Evolutionary conservation across 108 stramenopile species (phyloP), one percentile per base, ranked within the genome.

Genomic region (Cyclotella choctawhatcheeana): DNA sequence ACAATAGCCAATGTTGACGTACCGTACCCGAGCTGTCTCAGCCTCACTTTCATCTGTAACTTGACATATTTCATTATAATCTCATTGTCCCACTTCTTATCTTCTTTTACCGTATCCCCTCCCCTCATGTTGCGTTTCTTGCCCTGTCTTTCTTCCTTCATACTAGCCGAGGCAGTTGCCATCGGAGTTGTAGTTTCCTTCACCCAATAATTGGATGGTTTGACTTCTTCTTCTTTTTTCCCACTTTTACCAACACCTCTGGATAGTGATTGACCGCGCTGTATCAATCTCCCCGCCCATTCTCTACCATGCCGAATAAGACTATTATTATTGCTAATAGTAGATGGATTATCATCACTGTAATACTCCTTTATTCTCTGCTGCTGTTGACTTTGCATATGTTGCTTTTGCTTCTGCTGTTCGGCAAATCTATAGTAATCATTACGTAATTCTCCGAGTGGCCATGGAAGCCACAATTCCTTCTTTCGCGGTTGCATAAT

Each of bases 401-500:
- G 40, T 27, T 62, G 58, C 50, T 29, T 10, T 32, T 64, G 40
- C 0, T 22, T 24, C 2, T 63, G 61, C 50, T 54, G 65, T 47
- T 73, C 58, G 0, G 68, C 80, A 60, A 74, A 81, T 21, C 67
- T 64, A 29, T 69, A 34, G 63, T 48, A 81, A 74, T 81, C 80
- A 66, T 64, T 74, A 20, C 69, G 52, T 44, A 81, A 58, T 44
- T 67, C 68, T 1, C 73, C 80, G 12, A 81, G 47, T 34, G 80
- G 80, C 80, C 80, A 81, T 3, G 80, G 80, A 32, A 81, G 73
- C 80, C 80, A 81, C 25, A 81, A 52, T 66, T 81, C 80, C 20
- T 74, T 81, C 66, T 81, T 81, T 2, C 80, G 67, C 0, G 80
- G 80, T 59, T 69, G 62, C 2, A 77, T 4, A 5, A 77, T 4